Base-by-base conservation (phyloP, 208 protist genomes). In the Acanthamoeba rhysodes region DNA sequence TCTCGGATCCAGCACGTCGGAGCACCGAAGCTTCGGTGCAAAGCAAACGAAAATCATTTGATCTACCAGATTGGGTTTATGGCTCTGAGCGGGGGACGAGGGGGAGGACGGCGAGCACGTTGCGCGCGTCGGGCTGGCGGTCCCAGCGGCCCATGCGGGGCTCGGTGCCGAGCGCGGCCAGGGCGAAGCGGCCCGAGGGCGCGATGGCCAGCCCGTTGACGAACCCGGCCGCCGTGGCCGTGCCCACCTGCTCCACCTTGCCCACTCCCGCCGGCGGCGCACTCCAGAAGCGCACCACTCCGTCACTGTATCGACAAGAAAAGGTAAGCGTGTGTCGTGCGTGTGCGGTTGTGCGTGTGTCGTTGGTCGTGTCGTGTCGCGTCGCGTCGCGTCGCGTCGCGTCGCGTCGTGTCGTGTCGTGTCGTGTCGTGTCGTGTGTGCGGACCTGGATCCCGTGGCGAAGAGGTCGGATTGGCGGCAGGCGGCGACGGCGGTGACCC, bases 201-300 rank as follows among this genome's bases (percentile, higher is more conserved):
- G 57, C 50, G 4, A 97, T 90, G n/a, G 95, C 95, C 55, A 97
- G 37, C 4, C 82, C 68, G 76, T 97, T 95, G 41, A 96, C 95
- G 50, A 95, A 96, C 0, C 96, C 96, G 0, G 50, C 34, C 7
- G 45, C 45, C 9, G 80, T 5, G 6, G 45, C 68, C 45, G 59
- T 41, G 80, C 27, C 41, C 45, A 90, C 64, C 62, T 95, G 68
- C 57, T 95, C 70, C 32, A 87, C 8, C 41, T 64, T 85, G 76
- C 76, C 76, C 3, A 95, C 55, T 22, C 70, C 70, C 12, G 70
- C 68, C 4, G 59, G 64, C 9, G 57, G 74, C 64, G 59, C 59
- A 74, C 59, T 32, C 92, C 92, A 95, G 34, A 94, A 74, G 29
- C 95, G 90, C 41, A 96, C 80, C 78, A 95, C 50, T 16, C 94